Percentiles rank a stretch among this genome's conserved stretches.
These are phyloP conservation scores for Leishmania turanica DNA, from an alignment of 208 protist genomes.

Conservation along the genomic window DNA sequence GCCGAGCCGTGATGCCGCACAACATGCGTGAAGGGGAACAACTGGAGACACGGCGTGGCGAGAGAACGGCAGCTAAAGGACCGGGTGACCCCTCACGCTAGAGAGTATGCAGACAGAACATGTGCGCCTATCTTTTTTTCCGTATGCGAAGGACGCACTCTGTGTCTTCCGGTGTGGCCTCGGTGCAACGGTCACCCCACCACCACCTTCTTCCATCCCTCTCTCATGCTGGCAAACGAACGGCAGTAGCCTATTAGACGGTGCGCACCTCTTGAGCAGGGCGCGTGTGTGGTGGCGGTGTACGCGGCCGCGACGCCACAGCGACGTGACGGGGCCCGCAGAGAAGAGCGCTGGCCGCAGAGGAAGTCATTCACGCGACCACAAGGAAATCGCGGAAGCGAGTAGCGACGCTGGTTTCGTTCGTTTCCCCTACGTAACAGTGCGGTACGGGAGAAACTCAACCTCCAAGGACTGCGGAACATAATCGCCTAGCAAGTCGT, in stretches of 20 bases:
- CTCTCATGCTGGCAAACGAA: not conserved
- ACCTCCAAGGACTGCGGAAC: conserved; percentile 50
- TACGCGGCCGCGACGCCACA: not conserved
- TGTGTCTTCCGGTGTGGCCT: not conserved
- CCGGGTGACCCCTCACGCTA: not conserved
- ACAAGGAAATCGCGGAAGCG: not conserved
- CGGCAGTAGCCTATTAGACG: not conserved
- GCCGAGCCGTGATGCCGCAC: not conserved
- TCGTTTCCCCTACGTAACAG: not conserved
- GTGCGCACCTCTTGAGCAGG: not conserved
- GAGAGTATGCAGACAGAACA: not conserved
- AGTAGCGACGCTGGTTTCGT: not conserved
- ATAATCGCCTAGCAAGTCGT: conserved; percentile 75
- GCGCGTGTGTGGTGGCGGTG: not conserved
- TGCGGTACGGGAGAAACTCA: conserved; percentile 41
- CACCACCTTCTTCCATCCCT: not conserved
- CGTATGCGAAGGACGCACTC: not conserved
- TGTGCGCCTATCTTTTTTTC: not conserved
- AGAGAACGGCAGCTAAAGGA: not conserved
- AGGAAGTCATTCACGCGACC: too few species aligned
- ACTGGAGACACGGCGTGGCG: not conserved
- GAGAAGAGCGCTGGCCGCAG: not conserved
- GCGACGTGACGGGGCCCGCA: not conserved
- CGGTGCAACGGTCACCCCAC: not conserved
- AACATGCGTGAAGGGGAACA: not conserved